Conservation (phyloP, 2,329 filamentous ascomycete species). For the Zasmidium angulare region DNA sequence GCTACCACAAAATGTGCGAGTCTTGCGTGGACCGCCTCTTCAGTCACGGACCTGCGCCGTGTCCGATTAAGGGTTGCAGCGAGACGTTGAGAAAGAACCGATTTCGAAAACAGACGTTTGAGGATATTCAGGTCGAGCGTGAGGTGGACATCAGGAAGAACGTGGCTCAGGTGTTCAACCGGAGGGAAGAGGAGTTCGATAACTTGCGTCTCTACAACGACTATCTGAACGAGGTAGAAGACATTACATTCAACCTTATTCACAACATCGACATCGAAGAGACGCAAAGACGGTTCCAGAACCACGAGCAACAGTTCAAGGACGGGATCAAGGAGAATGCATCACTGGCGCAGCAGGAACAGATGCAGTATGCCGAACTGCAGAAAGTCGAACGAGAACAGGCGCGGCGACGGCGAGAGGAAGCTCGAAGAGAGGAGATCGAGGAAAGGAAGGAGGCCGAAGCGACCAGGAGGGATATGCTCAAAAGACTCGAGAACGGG, state of each 20-base stretch:
- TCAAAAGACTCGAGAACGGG: slow-evolving; percentile 67
- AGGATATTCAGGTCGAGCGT: slow-evolving; percentile 81
- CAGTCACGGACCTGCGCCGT: slow-evolving; percentile 84
- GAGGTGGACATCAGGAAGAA: slow-evolving; percentile 88
- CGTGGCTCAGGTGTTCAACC: slow-evolving; percentile 78
- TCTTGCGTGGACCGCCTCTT: slow-evolving; percentile 95
- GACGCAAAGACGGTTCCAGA: slow-evolving; percentile 58
- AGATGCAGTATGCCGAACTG: slow-evolving; percentile 45
- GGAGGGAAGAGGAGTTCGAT: slow-evolving; percentile 87
- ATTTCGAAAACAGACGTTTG: slow-evolving; percentile 87
- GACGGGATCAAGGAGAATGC: slow-evolving; percentile 54
- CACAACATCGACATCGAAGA: slow-evolving; percentile 67
- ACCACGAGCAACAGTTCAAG: slow-evolving; percentile 73
- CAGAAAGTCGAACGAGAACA: slow-evolving; percentile 65
- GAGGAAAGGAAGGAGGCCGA: slow-evolving; percentile 66
- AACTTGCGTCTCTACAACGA: slow-evolving; percentile 82
- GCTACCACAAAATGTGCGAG: slow-evolving; percentile 98
- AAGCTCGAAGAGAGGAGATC: slow-evolving; percentile 66
- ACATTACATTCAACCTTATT: slow-evolving; percentile 85
- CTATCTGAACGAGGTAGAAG: slow-evolving; percentile 90
- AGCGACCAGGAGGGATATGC: slow-evolving; percentile 65
- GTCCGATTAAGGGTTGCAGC: slow-evolving; percentile 84
- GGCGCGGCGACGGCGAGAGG: slow-evolving; percentile 61
- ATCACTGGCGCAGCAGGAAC: slow-evolving; percentile 49
- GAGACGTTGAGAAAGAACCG: slow-evolving; percentile 80